Evolutionary conservation across 306 rosid genomes (phyloP).

Genomic region (Clitoria ternatea): DNA sequence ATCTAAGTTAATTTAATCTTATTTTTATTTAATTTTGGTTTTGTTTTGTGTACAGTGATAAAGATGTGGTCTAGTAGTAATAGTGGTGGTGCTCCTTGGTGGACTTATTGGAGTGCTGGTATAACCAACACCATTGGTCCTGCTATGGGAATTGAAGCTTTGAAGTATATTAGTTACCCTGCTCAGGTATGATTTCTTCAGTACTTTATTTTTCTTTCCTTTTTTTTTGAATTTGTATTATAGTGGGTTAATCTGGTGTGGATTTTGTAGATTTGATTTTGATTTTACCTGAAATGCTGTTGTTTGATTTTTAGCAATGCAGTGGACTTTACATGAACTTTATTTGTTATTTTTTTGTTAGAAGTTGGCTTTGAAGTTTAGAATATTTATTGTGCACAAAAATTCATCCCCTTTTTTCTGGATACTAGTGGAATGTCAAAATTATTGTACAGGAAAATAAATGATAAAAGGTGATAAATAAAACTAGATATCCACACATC

Average conservation of each 20-base stretch:
- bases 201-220: neutral
- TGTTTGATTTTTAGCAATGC: neutral
- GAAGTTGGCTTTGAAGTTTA: neutral
- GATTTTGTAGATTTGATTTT: neutral
- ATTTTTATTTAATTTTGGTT: neutral
- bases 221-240: neutral
- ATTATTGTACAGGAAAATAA: neutral
- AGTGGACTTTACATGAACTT: neutral
- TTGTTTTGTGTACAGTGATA: constrained; percentile 52
- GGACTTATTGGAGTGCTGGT: constrained; percentile 95
- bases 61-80: constrained; percentile 66
- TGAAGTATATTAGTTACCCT: constrained; percentile 94
- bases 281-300: neutral
- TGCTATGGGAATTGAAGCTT: constrained; percentile 98
- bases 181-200: constrained; percentile 64
- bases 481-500: neutral
- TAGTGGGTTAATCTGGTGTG: neutral
- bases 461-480: neutral
- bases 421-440: neutral
- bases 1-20: neutral
- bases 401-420: neutral
- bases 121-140: constrained; percentile 98
- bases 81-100: constrained; percentile 81
- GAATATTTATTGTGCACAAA: neutral
- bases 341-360: too few relatives aligned